Percentiles rank a stretch among this genome's conserved stretches.
These are phyloP conservation scores for Ophiocordyceps camponoti-saundersi DNA, from an alignment of 2,329 filamentous ascomycete species.

Conservation along the genomic window DNA sequence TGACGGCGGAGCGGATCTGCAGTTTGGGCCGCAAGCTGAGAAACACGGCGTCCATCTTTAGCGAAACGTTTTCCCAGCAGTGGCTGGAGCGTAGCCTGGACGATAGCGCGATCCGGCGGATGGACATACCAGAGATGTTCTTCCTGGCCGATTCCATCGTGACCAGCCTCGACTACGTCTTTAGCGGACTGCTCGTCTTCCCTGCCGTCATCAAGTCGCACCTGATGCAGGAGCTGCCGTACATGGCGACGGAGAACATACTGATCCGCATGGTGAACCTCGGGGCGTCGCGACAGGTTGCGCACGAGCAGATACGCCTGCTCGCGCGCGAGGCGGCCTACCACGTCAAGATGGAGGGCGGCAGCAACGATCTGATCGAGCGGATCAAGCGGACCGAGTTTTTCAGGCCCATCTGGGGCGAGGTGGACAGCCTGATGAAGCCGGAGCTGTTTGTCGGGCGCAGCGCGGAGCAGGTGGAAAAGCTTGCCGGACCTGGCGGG, in stretches of 20 bases:
- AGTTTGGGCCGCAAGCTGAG: constrained; percentile 21
- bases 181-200: constrained; percentile 59
- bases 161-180: constrained; percentile 51
- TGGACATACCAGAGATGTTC: constrained; percentile 49
- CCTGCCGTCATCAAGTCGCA: constrained; percentile 51
- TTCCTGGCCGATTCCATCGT: constrained; percentile 52
- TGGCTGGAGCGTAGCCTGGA: constrained; percentile 58
- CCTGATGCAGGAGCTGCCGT: constrained; percentile 64
- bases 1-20: constrained; percentile 5
- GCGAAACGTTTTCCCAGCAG: constrained; percentile 14
- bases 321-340: constrained; percentile 59
- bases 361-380: constrained; percentile 66
- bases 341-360: constrained; percentile 42
- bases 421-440: constrained; percentile 52
- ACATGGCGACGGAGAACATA: constrained; percentile 56
- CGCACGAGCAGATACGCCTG: constrained; percentile 76
- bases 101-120: constrained; percentile 53
- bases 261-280: constrained; percentile 64
- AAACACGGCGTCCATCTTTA: constrained; percentile 18
- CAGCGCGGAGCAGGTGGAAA: constrained; percentile 25
- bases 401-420: constrained; percentile 54
- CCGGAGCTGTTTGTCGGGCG: constrained; percentile 35
- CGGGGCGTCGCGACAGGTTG: constrained; percentile 59
- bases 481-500: constrained; percentile 22
- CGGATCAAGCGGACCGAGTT: constrained; percentile 56